phyloP scores from a whole-genome alignment of 495 filamentous ascomycete species.

The Neurospora tetrasperma region DNA sequence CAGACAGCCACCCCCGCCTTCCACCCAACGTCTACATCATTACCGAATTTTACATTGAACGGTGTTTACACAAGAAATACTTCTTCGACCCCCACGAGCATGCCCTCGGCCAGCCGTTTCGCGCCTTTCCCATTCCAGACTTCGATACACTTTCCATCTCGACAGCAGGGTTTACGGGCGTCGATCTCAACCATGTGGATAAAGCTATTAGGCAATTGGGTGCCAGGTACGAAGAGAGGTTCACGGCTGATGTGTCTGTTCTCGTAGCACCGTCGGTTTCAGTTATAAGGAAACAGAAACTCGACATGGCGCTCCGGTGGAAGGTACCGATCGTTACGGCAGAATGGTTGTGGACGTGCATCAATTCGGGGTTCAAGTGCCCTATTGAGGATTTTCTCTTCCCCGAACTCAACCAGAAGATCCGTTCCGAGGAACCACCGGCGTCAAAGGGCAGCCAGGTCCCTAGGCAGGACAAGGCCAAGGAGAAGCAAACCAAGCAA shows the following conservation, averaged over 20 bases:
- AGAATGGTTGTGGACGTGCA: constrained; percentile 77
- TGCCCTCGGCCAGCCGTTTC: constrained; percentile 65
- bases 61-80: constrained; percentile 64
- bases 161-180: constrained; percentile 73
- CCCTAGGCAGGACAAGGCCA: not conserved
- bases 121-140: constrained; percentile 53
- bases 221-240: constrained; percentile 63
- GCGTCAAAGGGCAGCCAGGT: constrained; percentile 1
- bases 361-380: constrained; percentile 35
- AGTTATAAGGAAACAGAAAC: constrained; percentile 59
- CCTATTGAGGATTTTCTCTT: constrained; percentile 31
- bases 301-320: constrained; percentile 61
- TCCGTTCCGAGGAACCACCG: constrained; percentile 3
- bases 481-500: constrained; percentile 1
- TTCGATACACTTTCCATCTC: constrained; percentile 61
- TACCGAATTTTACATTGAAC: constrained; percentile 90
- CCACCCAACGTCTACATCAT: constrained; percentile 42
- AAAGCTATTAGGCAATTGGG: constrained; percentile 68
- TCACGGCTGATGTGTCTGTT: constrained; percentile 55
- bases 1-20: constrained; percentile 28
- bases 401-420: constrained; percentile 23
- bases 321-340: constrained; percentile 65
- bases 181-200: constrained; percentile 73
- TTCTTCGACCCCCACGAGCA: constrained; percentile 61
- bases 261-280: constrained; percentile 52